Evolutionary conservation across 306 rosid species (phyloP).

Genomic region (Quercus aquifolioides): DNA sequence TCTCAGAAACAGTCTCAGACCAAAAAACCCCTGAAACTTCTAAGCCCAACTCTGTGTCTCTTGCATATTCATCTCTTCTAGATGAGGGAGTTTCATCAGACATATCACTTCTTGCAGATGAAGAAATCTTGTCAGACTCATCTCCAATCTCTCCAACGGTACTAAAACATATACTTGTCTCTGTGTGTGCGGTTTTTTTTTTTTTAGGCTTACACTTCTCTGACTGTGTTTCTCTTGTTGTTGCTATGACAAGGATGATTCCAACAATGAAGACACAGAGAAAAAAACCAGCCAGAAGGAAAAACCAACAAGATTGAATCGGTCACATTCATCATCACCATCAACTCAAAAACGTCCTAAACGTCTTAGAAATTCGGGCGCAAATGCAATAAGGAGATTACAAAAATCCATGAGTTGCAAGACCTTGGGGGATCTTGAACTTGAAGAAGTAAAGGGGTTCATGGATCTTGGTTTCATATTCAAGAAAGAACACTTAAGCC

Average conservation of each 20-base stretch:
- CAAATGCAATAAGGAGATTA: conserved; percentile 20
- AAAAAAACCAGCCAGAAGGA: conserved; percentile 4
- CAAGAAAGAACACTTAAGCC: conserved; percentile 48
- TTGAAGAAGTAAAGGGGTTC: conserved; percentile 85
- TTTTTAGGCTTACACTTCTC: neutral
- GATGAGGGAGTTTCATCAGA: conserved; percentile 39
- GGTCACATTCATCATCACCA: conserved; percentile 46
- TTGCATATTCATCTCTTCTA: conserved; percentile 28
- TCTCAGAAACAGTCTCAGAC: conserved; percentile 36
- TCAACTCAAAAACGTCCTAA: conserved; percentile 16
- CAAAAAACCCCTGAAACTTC: conserved; percentile 18
- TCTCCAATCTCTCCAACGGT: conserved; percentile 41
- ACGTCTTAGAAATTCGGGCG: conserved; percentile 2
- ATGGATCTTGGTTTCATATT: conserved; percentile 80
- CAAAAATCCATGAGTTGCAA: conserved; percentile 63
- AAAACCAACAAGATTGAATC: conserved; percentile 23
- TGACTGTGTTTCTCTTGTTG: conserved; percentile 1
- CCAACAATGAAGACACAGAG: conserved; percentile 29
- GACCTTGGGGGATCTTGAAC: conserved; percentile 67
- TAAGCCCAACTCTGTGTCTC: conserved; percentile 24
- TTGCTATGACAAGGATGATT: conserved; percentile 27
- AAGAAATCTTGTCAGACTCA: conserved; percentile 38
- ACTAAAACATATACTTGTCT: neutral
- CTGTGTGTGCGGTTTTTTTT: too few species aligned
- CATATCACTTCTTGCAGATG: conserved; percentile 27